A percentile compares a stretch with the other conserved stretches of the same genome.
Conservation (phyloP, 2,329 filamentous ascomycete species). For the Fusarium ambrosium region DNA sequence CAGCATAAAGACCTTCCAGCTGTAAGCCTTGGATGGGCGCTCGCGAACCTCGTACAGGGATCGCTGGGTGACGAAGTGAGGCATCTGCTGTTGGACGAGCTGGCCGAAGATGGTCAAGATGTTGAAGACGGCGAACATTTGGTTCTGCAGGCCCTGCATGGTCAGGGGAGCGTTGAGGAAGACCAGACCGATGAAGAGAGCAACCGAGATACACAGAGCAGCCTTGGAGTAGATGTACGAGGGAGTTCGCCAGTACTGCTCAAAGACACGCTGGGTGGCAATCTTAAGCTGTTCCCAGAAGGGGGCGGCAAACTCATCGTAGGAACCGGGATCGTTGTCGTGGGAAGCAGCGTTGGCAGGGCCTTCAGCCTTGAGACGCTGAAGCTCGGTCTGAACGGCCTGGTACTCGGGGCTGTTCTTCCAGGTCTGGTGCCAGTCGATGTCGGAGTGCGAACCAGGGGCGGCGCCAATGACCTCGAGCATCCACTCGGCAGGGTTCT, state of each 20-base stretch:
- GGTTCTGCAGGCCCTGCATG: constrained; percentile 86
- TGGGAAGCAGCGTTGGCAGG: constrained; percentile 52
- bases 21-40: constrained; percentile 85
- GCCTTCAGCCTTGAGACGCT: constrained; percentile 65
- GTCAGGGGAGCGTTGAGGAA: constrained; percentile 80
- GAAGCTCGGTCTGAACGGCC: constrained; percentile 66
- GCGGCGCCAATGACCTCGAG: constrained; percentile 45
- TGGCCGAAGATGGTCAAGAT: constrained; percentile 85
- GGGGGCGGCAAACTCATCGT: constrained; percentile 84
- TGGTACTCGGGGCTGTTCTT: constrained; percentile 61
- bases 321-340: constrained; percentile 57
- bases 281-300: constrained; percentile 76
- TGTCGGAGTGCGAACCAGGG: constrained; percentile 39
- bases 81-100: constrained; percentile 83
- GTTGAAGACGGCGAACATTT: constrained; percentile 90
- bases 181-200: constrained; percentile 86
- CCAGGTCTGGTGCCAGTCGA: constrained; percentile 45
- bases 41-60: constrained; percentile 88
- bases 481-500: constrained; percentile 48
- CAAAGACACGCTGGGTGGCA: constrained; percentile 81
- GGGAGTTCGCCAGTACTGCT: constrained; percentile 93
- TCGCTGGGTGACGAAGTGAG: constrained; percentile 85
- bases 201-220: constrained; percentile 72
- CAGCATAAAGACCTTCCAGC: constrained; percentile 88
- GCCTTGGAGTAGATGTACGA: constrained; percentile 90